Conservation (phyloP, 2,329 filamentous ascomycete genomes). For the Cercospora berteroae region DNA sequence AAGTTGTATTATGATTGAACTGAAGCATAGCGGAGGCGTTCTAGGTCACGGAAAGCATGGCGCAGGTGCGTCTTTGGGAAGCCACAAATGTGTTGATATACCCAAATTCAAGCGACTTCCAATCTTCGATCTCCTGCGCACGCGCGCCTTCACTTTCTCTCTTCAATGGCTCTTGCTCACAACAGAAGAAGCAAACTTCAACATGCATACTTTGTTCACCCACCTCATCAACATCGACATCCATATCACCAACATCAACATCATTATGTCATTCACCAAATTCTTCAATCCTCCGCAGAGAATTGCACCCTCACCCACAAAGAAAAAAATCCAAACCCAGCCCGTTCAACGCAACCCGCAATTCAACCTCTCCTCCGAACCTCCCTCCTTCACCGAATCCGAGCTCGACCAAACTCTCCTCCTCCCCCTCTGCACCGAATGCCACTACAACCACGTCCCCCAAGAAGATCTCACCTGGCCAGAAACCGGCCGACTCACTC, state of each 20-base stretch:
- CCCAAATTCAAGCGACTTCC: constrained; percentile 6
- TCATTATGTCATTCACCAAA: neutral
- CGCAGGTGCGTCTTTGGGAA: neutral
- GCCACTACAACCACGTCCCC: neutral
- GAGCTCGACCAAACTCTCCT: neutral
- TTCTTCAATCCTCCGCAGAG: neutral
- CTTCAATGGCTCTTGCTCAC: neutral
- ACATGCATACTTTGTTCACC: neutral
- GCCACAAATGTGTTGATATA: neutral
- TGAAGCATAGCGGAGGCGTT: constrained; percentile 17
- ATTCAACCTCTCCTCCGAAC: neutral
- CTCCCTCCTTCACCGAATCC: neutral
- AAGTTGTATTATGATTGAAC: neutral
- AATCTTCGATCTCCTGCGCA: neutral
- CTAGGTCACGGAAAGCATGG: neutral
- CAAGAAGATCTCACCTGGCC: neutral
- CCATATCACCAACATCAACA: neutral
- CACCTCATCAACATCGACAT: neutral
- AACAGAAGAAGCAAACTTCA: too few species aligned
- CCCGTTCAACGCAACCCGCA: too few species aligned
- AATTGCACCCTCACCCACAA: neutral
- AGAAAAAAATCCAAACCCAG: too few species aligned
- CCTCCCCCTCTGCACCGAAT: neutral
- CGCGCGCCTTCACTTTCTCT: neutral
- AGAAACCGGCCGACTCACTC: neutral